Evolutionary conservation across 2,329 filamentous ascomycete genomes (phyloP), one percentile per base, ranked within the genome.

Genomic region (Metarhizium brunneum): DNA sequence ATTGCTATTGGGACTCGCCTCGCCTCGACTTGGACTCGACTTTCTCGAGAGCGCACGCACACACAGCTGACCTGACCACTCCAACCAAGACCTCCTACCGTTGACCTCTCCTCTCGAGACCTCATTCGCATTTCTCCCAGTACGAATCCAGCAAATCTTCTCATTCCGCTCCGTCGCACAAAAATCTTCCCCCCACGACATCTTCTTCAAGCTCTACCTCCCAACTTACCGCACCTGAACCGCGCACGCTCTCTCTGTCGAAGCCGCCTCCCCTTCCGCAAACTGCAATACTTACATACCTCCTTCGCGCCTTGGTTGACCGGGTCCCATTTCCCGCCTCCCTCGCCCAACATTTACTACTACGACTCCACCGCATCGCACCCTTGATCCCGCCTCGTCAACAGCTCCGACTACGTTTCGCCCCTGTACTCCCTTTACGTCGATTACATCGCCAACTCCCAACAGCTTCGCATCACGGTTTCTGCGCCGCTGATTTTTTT

Each of bases 311-410:
- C 35, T 50, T 48, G 20, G 48, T 20, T 38, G 18, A 38, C 48
- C 11, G 32, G 55, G 47, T 48, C 40, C 47, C 35, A 43, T 32
- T 20, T 43, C 48, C 20, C 32, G 25, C 35, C 49, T 54, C 55
- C 32, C 52, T 48, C 50, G 50, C 50, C 36, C 38, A n/a, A 54
- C 20, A 40, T 49, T 16, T 35, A 48, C 35, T 18, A 43, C 25
- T 25, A 25, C 55, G 30, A 42, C 55, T 51, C 55, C 40, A 40
- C 51, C 50, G 16, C 45, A 49, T 47, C 48, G 54, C 49, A 49
- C 50, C 50, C 52, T 52, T 52, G 47, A 56, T 50, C 29, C 50
- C 36, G 50, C 51, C 25, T 6, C 45, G 13, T 56, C 55, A 25
- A 54, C 40, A 54, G 25, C 48, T 52, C 40, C 47, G 29, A 54